phyloP scores from a whole-genome alignment of 352 stramenopile genomes.

The Phytophthora macrochlamydospora region DNA sequence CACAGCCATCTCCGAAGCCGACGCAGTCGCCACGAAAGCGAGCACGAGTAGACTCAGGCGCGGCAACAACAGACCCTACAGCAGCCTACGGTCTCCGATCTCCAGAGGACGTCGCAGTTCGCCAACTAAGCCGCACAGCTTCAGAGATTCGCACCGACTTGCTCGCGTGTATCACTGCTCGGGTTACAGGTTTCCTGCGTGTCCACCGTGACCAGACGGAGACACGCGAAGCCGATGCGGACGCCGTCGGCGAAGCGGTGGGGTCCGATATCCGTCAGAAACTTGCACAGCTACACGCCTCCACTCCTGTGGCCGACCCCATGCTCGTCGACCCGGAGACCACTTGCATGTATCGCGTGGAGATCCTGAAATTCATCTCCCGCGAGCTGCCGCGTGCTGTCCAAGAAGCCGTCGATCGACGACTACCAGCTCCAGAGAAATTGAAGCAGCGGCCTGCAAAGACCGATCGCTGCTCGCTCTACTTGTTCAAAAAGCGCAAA shows the following conservation, averaged over 20 bases:
- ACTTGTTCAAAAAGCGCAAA: slow-evolving; percentile 81
- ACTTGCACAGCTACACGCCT: slow-evolving; percentile 52
- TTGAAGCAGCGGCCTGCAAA: slow-evolving; percentile 49
- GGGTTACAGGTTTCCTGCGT: slow-evolving; percentile 69
- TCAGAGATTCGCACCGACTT: slow-evolving; percentile 66
- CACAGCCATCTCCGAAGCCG: slow-evolving; percentile 28
- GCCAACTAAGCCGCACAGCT: slow-evolving; percentile 65
- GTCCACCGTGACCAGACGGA: slow-evolving; percentile 45
- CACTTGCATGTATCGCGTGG: slow-evolving; percentile 81
- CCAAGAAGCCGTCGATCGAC: slow-evolving; percentile 71
- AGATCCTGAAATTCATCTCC: slow-evolving; percentile 87
- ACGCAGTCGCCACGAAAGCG: slow-evolving; percentile 32
- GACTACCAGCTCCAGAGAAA: slow-evolving; percentile 57
- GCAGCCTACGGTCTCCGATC: slow-evolving; percentile 16
- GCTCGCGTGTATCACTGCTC: slow-evolving; percentile 66
- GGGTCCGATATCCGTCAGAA: slow-evolving; percentile 69
- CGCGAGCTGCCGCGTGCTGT: slow-evolving; percentile 78
- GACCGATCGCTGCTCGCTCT: slow-evolving; percentile 75
- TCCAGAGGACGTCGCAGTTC: slow-evolving; percentile 60
- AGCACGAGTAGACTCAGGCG: slow-evolving; percentile 27
- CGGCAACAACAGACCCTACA: slow-evolving; percentile 14
- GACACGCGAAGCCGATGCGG: slow-evolving; percentile 35
- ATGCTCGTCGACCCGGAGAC: slow-evolving; percentile 62
- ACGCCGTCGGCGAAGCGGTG: slow-evolving; percentile 56
- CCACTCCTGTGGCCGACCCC: slow-evolving; percentile 21